A percentile compares a stretch with the other conserved stretches of the same genome.
Conservation (phyloP, 1,284 basidiomycete species). For the Ganoderma lingzhi region DNA sequence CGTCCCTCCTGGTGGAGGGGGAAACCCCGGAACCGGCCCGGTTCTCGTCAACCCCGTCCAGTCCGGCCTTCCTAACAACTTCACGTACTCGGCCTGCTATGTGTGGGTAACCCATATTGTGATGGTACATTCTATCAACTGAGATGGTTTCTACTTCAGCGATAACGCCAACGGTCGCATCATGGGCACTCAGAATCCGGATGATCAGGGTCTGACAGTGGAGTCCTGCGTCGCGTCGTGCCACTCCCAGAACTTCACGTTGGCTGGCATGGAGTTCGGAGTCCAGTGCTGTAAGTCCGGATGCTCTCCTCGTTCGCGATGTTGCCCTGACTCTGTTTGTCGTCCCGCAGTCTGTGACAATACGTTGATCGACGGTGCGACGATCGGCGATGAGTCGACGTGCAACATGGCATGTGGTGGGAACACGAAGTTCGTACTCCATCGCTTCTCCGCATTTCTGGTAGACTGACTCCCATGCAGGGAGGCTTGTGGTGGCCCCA, state of each 20-base stretch:
- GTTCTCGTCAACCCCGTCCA: constrained; percentile 54
- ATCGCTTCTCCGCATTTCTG: constrained; percentile 10
- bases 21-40: constrained; percentile 30
- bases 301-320: neutral
- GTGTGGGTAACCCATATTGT: constrained; percentile 51
- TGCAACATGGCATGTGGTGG: constrained; percentile 77
- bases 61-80: constrained; percentile 58
- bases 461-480: constrained; percentile 43
- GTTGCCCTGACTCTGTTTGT: neutral
- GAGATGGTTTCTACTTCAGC: constrained; percentile 30
- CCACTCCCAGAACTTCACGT: constrained; percentile 43
- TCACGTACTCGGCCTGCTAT: constrained; percentile 60
- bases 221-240: constrained; percentile 49
- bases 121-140: neutral
- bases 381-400: constrained; percentile 51
- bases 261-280: constrained; percentile 56
- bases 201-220: constrained; percentile 47
- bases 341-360: constrained; percentile 66
- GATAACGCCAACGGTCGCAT: constrained; percentile 51
- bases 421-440: constrained; percentile 58
- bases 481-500: constrained; percentile 74
- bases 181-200: constrained; percentile 43
- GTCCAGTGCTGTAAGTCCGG: constrained; percentile 53
- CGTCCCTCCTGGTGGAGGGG: constrained; percentile 49
- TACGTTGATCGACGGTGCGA: constrained; percentile 64